Conservation (phyloP, 805 yeast species). For the Yamadazyma insecticola region DNA sequence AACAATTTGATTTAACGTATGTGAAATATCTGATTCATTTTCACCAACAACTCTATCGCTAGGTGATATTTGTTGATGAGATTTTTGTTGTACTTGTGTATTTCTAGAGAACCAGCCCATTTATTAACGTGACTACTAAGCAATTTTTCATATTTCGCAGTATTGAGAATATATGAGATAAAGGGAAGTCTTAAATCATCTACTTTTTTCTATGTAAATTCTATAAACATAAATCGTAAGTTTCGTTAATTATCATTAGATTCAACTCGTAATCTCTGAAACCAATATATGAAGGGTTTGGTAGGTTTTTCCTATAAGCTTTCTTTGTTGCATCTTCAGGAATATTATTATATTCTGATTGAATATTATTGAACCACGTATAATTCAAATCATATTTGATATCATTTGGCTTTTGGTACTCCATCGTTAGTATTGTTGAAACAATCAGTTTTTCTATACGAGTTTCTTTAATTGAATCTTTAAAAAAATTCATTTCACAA, state of each 20-base stretch:
- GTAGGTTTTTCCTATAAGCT: slow-evolving; percentile 1
- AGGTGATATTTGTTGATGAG: slow-evolving; percentile 20
- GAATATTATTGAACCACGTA: slow-evolving; percentile 17
- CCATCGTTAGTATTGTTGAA: slow-evolving; percentile 20
- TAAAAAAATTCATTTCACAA: slow-evolving; percentile 10
- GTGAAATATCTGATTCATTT: slow-evolving; percentile 19
- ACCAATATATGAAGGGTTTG: slow-evolving; percentile 12
- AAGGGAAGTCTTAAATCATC: too few relatives aligned
- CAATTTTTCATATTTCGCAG: slow-evolving; percentile 1
- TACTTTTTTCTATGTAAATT: too few relatives aligned
- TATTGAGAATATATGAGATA: not conserved
- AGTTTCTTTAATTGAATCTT: slow-evolving; percentile 14
- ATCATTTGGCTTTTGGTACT: slow-evolving; percentile 14
- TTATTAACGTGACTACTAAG: slow-evolving; percentile 2
- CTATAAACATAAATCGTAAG: slow-evolving; percentile 20
- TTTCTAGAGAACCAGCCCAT: slow-evolving; percentile 12
- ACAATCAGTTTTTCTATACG: slow-evolving; percentile 20
- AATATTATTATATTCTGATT: slow-evolving; percentile 3
- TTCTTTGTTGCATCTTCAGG: slow-evolving; percentile 5
- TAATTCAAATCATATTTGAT: slow-evolving; percentile 22
- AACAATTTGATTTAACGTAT: slow-evolving; percentile 25
- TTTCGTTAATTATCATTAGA: slow-evolving; percentile 26
- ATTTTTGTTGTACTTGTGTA: slow-evolving; percentile 20
- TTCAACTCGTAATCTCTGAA: slow-evolving; percentile 20
- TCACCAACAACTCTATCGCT: slow-evolving; percentile 1